Evolutionary conservation across 202 grass and related monocot species (phyloP), one percentile per base, ranked within the genome.

Genomic region (Elaeis oleifera): DNA sequence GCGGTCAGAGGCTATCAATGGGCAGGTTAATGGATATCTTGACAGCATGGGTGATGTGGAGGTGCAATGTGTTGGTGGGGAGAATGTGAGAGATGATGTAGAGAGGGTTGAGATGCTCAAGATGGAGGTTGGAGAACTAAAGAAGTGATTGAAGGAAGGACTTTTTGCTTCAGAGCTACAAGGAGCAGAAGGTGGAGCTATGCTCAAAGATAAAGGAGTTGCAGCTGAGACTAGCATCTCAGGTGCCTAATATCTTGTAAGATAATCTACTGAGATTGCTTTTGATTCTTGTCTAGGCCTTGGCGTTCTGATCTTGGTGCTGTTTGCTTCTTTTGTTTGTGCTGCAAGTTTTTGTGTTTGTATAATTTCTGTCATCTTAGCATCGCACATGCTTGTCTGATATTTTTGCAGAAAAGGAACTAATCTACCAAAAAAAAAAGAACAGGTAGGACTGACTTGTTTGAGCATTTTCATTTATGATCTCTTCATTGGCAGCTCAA

Each of bases 191-290:
- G 76, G 65, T 84, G 28, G 85, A 95, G 50, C 71, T 95, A 29
- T 78, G 83, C 31, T 80, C 65, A 5, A 87, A 84, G 67, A 78
- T 90, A 32, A 84, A 77, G 75, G 85, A 90, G 67, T 65, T 95
- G 75, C 90, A 90, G 51, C 73, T 63, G 62, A 90, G 69, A 69
- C 80, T 87, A 61, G 84, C 56, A 31, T 67, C 80, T 26, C 85
- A 90, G 71, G 80, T 90, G 50, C 82, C 83, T 1, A 90, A 77
- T 74, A 90, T 95, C 32, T 84, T 95, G 76, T 95, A 89, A 81
- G 64, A 50, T 16, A 32, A 4, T n/a, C n/a, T 17, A 49, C 16
- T 29, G 22, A 1, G 18, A 48, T 27, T 27, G 14, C 3, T 61
- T 44, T 13, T 13, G 6, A 44, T 44, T 44, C 0, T 44, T 44